phyloP scores from a whole-genome alignment of 495 filamentous ascomycete species.

The Tetracladium marchalianum region DNA sequence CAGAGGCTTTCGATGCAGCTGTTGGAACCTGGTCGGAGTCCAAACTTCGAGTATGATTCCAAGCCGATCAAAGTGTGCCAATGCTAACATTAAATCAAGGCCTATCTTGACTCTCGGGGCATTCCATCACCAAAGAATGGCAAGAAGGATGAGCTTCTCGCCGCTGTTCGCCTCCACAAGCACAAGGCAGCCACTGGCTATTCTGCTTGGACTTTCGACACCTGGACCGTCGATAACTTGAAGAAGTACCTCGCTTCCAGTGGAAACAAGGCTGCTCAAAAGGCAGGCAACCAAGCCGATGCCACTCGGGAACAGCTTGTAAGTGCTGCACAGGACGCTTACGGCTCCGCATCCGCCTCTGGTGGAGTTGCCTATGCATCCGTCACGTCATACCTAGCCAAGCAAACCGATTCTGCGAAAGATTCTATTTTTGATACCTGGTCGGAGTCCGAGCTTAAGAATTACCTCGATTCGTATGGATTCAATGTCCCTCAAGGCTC shows the following conservation, averaged over 20 bases:
- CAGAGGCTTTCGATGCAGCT: conserved; percentile 57
- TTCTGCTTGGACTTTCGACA: conserved; percentile 78
- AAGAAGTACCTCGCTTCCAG: conserved; percentile 56
- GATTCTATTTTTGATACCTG: conserved; percentile 66
- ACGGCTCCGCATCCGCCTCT: conserved; percentile 54
- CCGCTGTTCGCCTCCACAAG: conserved; percentile 58
- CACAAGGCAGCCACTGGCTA: conserved; percentile 65
- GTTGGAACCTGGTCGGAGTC: conserved; percentile 57
- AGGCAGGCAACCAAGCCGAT: conserved; percentile 51
- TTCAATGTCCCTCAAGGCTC: conserved; percentile 64
- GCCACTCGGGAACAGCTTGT: conserved; percentile 65
- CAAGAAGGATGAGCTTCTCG: conserved; percentile 72
- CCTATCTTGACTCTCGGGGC: conserved; percentile 57
- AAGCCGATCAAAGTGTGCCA: no score
- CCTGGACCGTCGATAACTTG: conserved; percentile 68
- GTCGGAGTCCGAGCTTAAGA: conserved; percentile 73
- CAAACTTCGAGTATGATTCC: conserved; percentile 26
- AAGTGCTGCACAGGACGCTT: conserved; percentile 60
- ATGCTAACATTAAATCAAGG: conserved; percentile 43
- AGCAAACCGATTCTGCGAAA: conserved; percentile 61
- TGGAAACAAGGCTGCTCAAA: conserved; percentile 54
- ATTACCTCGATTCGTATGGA: conserved; percentile 73
- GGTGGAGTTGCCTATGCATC: conserved; percentile 63
- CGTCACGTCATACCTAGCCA: conserved; percentile 60
- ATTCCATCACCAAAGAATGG: conserved; percentile 65